Conservation (phyloP, 345 rosid genomes). For the Ceriops zippeliana region DNA sequence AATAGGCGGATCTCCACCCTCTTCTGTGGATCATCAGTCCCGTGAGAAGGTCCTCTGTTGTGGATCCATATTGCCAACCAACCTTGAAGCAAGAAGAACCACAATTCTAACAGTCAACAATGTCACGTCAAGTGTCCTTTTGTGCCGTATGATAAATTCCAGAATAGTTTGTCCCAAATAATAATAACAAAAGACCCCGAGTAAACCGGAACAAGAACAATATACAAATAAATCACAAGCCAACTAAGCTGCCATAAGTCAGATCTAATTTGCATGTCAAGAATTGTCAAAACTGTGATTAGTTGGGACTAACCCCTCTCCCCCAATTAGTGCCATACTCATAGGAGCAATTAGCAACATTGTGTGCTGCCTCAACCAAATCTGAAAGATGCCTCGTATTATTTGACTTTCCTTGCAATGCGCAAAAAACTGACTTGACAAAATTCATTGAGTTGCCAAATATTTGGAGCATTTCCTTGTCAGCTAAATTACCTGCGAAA, state of each 20-base stretch:
- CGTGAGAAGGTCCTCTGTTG: slow-evolving; percentile 50
- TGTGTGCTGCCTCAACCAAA: slow-evolving; percentile 33
- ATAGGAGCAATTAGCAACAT: slow-evolving; percentile 43
- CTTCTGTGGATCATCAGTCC: slow-evolving; percentile 46
- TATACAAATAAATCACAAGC: too few species aligned
- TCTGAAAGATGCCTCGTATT: slow-evolving; percentile 3
- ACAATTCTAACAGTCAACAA: neutral
- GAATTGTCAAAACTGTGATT: neutral
- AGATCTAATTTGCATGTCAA: neutral
- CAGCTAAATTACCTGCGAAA: slow-evolving; percentile 22
- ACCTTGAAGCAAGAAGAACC: slow-evolving; percentile 26
- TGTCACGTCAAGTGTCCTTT: neutral
- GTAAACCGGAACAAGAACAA: too few species aligned
- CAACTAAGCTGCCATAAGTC: too few species aligned
- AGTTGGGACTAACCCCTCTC: slow-evolving; percentile 30
- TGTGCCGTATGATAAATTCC: too few species aligned
- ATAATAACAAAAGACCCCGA: too few species aligned
- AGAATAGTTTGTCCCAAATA: too few species aligned
- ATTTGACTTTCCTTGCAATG: slow-evolving; percentile 39
- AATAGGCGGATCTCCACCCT: slow-evolving; percentile 45
- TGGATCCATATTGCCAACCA: slow-evolving; percentile 68
- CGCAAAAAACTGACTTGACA: slow-evolving; percentile 29
- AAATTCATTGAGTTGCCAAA: slow-evolving; percentile 54
- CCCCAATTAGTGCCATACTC: slow-evolving; percentile 60
- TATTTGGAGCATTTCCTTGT: slow-evolving; percentile 16